Evolutionary conservation across 2,329 filamentous ascomycete genomes (phyloP).

Genomic region (Trichophyton equinum): DNA sequence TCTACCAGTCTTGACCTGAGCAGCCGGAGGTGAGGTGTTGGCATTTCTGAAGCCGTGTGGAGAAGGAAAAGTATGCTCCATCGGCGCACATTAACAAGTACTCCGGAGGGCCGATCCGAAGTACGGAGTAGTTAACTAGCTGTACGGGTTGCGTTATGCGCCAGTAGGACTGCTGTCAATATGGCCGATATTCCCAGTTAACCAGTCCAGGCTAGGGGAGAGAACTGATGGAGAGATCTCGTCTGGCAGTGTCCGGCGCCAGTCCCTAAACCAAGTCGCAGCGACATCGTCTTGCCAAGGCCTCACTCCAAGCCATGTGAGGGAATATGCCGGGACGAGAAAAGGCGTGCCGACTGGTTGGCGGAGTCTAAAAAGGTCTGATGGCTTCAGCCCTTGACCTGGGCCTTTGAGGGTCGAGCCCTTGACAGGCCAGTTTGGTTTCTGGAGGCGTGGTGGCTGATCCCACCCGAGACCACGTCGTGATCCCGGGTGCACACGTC

Average conservation of each 20-base stretch:
- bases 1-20: constrained; percentile 1
- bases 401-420: not conserved
- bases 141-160: not conserved
- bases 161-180: not conserved
- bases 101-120: not conserved
- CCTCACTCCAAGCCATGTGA: not conserved
- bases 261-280: not conserved
- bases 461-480: not conserved
- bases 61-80: constrained; percentile 3
- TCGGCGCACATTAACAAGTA: not conserved
- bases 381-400: not conserved
- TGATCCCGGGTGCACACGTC: not conserved
- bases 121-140: not conserved
- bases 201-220: not conserved
- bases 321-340: not conserved
- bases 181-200: not conserved
- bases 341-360: not conserved
- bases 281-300: not conserved
- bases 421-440: not conserved
- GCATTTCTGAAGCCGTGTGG: constrained; percentile 1
- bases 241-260: not conserved
- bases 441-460: not conserved
- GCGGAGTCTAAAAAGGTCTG: not conserved
- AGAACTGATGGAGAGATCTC: not conserved
- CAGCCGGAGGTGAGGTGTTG: not conserved